Evolutionary conservation across 495 filamentous ascomycete species (phyloP).

Genomic region (Annulohypoxylon stygium): DNA sequence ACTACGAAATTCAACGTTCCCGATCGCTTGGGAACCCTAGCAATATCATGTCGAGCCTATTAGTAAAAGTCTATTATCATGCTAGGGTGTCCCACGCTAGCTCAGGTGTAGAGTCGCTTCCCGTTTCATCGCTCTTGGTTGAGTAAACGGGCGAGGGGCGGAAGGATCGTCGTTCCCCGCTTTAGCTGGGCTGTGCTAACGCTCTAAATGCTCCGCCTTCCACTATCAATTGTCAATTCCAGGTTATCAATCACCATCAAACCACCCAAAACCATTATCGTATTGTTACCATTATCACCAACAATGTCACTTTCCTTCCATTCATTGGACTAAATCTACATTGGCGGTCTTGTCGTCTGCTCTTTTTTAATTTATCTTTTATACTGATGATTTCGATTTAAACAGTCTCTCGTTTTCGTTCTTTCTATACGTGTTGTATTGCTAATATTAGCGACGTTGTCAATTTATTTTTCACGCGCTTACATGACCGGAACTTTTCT

Average conservation of each 20-base stretch:
- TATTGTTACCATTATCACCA: not conserved
- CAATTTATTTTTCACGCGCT: slow-evolving; percentile 2
- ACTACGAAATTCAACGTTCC: slow-evolving; percentile 9
- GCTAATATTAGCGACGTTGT: not conserved
- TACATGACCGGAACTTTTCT: not conserved
- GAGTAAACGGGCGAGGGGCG: slow-evolving; percentile 20
- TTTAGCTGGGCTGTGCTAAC: slow-evolving; percentile 40
- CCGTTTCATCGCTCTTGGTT: slow-evolving; percentile 4
- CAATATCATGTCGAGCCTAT: slow-evolving; percentile 4
- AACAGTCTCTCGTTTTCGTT: slow-evolving; percentile 8
- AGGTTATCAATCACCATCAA: slow-evolving; percentile 12
- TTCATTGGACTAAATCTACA: not conserved
- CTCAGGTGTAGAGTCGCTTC: not conserved
- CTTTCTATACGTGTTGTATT: not conserved
- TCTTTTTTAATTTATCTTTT: not conserved
- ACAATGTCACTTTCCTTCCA: not conserved
- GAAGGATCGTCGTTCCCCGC: slow-evolving; percentile 40
- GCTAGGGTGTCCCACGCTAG: slow-evolving; percentile 25
- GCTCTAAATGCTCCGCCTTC: slow-evolving; percentile 28
- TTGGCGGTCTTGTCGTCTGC: not conserved
- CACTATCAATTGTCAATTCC: not conserved
- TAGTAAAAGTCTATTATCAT: slow-evolving; percentile 14
- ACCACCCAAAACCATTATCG: not conserved
- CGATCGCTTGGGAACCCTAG: slow-evolving; percentile 32
- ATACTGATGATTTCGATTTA: not conserved